Evolutionary conservation across 2,329 filamentous ascomycete genomes (phyloP), one percentile per base, ranked within the genome.

Genomic region (Aspergillus sp.): DNA sequence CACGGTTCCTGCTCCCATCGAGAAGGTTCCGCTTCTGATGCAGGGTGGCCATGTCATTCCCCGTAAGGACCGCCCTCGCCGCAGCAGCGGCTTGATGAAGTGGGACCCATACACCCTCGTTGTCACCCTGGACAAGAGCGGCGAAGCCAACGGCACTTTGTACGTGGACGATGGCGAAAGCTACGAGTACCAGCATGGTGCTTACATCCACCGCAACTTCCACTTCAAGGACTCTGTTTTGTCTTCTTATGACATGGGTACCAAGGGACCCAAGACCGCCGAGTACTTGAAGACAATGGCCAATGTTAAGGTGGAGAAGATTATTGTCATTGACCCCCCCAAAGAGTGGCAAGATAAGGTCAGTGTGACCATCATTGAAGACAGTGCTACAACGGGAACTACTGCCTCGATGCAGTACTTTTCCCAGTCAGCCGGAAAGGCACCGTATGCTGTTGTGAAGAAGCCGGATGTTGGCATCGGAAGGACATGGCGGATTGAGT

Each of bases 21-120:
- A 95, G 48, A 88, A 85, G 60, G 87, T 95, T 15, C 91, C 93
- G 0, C 71, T 98, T 12, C 76, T 98, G 41, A 93, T 97, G 86
- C 89, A 86, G 57, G 91, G 89, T 42, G 93, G 93, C 1, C 88
- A 97, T 66, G 85, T 98, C 59, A 84, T 97, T 60, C 85, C 90
- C 2, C 87, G 93, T 49, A 88, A 91, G 55, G 93, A 98, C 61
- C 82, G 84, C 20, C 90, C 90, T 3, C 83, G 93, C 48, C 83
- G 91, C 51, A 95, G 89, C 49, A 87, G 83, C 49, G 84, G 86
- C 17, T 76, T 96, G 41, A 97, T 97, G 93, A 86, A 82, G 60
- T 95, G 84, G 68, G 93, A 98, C 66, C 90, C 94, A 37, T 95
- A 95, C 73, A 98, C 93, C 0, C 80, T 98, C 1, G 84, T 98